Evolutionary conservation across 805 yeast species (phyloP).

Genomic region (Scheffersomyces lignosus): DNA sequence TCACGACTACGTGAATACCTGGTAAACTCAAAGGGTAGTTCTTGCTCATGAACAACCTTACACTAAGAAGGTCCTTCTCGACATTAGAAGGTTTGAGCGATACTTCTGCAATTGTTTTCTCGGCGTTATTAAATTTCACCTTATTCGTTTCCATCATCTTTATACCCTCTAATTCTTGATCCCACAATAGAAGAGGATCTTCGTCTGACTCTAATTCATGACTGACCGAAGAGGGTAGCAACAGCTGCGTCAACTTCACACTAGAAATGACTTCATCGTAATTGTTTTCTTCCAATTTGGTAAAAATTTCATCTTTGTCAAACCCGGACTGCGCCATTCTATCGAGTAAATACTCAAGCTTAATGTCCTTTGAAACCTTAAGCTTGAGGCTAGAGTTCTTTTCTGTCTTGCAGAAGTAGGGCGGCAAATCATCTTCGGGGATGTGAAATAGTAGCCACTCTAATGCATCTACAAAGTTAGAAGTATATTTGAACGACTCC

Average conservation of each 20-base stretch:
- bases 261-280: constrained; percentile 53
- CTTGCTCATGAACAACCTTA: constrained; percentile 24
- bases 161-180: constrained; percentile 72
- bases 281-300: constrained; percentile 41
- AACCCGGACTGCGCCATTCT: constrained; percentile 68
- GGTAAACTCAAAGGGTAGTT: constrained; percentile 68
- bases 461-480: constrained; percentile 50
- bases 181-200: constrained; percentile 57
- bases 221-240: no score
- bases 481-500: constrained; percentile 67
- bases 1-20: constrained; percentile 57
- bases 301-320: constrained; percentile 61
- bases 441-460: constrained; percentile 85
- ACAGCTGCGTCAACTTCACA: constrained; percentile 45
- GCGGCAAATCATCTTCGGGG: constrained; percentile 93
- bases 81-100: constrained; percentile 24
- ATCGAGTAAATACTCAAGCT: constrained; percentile 56
- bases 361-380: constrained; percentile 54
- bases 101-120: constrained; percentile 31
- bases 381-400: constrained; percentile 59
- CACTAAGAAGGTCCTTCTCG: constrained; percentile 17
- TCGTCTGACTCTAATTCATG: constrained; percentile 14
- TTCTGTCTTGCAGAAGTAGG: constrained; percentile 54
- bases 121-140: constrained; percentile 26
- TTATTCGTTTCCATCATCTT: constrained; percentile 56